Conservation (phyloP, 495 filamentous ascomycete species). For the Pyrenula aspistea region DNA sequence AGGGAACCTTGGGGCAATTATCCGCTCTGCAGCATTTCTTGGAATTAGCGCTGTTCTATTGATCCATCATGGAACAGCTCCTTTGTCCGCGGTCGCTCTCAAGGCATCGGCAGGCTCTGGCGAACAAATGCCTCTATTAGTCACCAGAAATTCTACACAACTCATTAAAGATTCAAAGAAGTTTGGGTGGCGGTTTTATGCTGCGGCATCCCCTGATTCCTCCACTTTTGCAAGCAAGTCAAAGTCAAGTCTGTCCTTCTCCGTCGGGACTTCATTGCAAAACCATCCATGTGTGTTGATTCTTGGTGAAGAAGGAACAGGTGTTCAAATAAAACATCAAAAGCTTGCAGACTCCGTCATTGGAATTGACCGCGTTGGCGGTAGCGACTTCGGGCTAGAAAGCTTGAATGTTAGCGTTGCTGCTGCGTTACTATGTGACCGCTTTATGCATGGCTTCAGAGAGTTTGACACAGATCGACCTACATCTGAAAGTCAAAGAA, state of each 20-base stretch:
- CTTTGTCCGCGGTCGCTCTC: constrained; percentile 60
- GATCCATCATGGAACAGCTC: constrained; percentile 54
- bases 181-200: constrained; percentile 76
- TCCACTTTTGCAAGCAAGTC: not conserved
- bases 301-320: constrained; percentile 73
- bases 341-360: constrained; percentile 49
- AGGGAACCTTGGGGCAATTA: constrained; percentile 80
- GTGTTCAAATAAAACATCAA: constrained; percentile 48
- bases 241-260: no score
- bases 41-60: constrained; percentile 68
- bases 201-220: constrained; percentile 47
- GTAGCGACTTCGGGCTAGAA: constrained; percentile 41
- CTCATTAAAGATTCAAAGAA: constrained; percentile 57
- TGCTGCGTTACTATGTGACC: constrained; percentile 45
- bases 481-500: no score
- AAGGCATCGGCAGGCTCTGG: constrained; percentile 82
- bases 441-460: not conserved
- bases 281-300: constrained; percentile 56
- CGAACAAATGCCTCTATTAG: constrained; percentile 62
- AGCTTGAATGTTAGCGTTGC: constrained; percentile 85
- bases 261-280: not conserved
- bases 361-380: constrained; percentile 34
- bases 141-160: constrained; percentile 45
- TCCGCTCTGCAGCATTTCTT: constrained; percentile 76
- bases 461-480: no score